Conservation (phyloP, 2,329 filamentous ascomycete species). For the Epichloe gansuensis region DNA sequence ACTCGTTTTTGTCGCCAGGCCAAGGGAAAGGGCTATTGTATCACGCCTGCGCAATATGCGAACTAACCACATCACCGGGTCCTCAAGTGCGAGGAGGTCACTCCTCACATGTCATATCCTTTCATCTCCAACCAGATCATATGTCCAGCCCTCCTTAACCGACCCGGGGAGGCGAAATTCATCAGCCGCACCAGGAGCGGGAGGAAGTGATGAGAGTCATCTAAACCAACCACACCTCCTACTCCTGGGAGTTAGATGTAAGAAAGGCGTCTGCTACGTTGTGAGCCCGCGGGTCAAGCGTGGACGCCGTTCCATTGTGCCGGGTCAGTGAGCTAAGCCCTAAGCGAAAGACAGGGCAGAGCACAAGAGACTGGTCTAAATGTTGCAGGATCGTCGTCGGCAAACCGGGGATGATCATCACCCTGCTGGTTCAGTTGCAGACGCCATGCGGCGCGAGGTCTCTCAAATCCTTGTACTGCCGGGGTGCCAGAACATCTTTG, state of each 20-base stretch:
- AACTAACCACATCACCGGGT: background rate
- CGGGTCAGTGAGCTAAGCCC: background rate
- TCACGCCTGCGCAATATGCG: background rate
- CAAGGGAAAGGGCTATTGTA: background rate
- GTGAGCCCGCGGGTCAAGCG: background rate
- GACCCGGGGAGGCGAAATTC: background rate
- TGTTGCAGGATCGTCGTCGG: no score
- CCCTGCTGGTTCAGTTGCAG: constrained; percentile 1
- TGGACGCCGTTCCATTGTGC: constrained; percentile 1
- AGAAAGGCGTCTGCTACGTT: background rate
- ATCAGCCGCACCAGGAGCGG: background rate
- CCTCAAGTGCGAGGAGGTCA: background rate
- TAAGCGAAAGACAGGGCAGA: no score
- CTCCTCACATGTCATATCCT: background rate
- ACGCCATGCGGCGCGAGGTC: background rate
- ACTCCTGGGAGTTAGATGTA: background rate
- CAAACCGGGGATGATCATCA: no score
- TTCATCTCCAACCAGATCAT: background rate
- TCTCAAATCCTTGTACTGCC: background rate
- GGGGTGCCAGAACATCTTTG: background rate
- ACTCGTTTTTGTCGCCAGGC: background rate
- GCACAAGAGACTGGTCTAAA: no score
- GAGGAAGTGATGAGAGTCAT: background rate
- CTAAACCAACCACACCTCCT: background rate
- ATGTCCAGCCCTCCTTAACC: no score